Conservation (phyloP, 495 filamentous ascomycete species). For the Neurospora sp. region DNA sequence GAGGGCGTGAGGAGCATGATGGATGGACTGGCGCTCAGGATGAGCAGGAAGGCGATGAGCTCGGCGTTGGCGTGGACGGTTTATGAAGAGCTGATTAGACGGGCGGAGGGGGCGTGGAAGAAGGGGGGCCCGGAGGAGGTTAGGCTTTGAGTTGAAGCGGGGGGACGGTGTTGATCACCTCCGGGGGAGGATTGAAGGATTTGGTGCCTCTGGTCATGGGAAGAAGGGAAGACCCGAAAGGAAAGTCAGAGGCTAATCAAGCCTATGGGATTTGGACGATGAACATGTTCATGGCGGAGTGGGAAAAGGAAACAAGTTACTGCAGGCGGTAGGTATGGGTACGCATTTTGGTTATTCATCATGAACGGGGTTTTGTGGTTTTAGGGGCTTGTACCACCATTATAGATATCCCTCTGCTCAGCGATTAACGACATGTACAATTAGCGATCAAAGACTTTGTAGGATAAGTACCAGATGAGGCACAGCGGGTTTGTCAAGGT, state of each 20-base stretch:
- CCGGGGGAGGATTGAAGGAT: too few species aligned
- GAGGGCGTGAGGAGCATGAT: slow-evolving; percentile 76
- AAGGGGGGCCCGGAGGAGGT: background rate
- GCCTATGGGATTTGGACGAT: too few species aligned
- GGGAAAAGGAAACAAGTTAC: background rate
- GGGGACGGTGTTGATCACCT: background rate
- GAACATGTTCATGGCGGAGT: background rate
- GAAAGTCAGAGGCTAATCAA: background rate
- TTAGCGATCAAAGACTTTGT: background rate
- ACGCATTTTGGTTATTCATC: background rate
- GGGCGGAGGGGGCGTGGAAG: slow-evolving; percentile 55
- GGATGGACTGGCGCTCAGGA: slow-evolving; percentile 77
- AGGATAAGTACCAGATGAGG: background rate
- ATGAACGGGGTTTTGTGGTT: background rate
- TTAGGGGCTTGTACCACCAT: background rate
- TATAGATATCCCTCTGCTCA: background rate
- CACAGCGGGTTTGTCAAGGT: background rate
- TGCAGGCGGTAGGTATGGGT: background rate
- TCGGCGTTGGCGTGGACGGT: slow-evolving; percentile 90
- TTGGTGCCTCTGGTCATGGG: background rate
- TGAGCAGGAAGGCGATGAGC: slow-evolving; percentile 84
- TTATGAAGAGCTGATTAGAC: slow-evolving; percentile 84
- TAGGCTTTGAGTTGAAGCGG: background rate
- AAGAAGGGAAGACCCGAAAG: background rate
- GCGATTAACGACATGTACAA: background rate